Base-by-base conservation (phyloP, 2,329 filamentous ascomycete species). In the Leptographium lundbergii region DNA sequence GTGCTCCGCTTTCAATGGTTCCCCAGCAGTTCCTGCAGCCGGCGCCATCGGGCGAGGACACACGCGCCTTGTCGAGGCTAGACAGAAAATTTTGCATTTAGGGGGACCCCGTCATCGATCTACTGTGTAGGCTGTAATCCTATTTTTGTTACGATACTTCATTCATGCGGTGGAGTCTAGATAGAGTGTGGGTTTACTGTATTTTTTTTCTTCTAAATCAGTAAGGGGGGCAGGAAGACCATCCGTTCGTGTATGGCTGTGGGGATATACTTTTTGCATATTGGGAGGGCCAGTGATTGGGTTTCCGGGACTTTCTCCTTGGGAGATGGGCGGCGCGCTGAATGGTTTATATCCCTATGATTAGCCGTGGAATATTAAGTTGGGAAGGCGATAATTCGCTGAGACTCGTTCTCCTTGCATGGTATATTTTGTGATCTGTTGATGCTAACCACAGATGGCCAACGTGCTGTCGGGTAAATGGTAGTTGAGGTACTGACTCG, bases 71-170 rank as follows among this genome's bases (percentile, higher is more conserved):
- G 11, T 62, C 61, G 4, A 59, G 60, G 13, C 55, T 69, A n/a
- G 65, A 69, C 61, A 65, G 65, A 61, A 68, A 67, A 57, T 68
- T 69, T 47, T 68, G 65, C 59, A 64, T 66, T 24, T 68, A 48
- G 19, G 17, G 6, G 2, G 10, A 4, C 10, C 3, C 32, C 6
- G 9, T 34, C 32, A 34, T 34, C 2, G 6, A 34, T 34, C 6
- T 34, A 29, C 32, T 6, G 5, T 34, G 32, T 34, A 34, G 10
- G 7, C 32, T 34, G 9, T 34, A 11, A 34, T 11, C 10, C 32
- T 34, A 34, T 34, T 39, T 17, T 19, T 45, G 14, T 19, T 7
- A n/a, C n/a, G 42, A 4, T 45, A 19, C 42, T 10, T 45, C 17
- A 45, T 45, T 42, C 9, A 45, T 19, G 42, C 19, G 42, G 27